A percentile compares a stretch with the other conserved stretches of the same genome.
phyloP scores from a whole-genome alignment of 306 rosid genomes.

The Medicago lupulina region DNA sequence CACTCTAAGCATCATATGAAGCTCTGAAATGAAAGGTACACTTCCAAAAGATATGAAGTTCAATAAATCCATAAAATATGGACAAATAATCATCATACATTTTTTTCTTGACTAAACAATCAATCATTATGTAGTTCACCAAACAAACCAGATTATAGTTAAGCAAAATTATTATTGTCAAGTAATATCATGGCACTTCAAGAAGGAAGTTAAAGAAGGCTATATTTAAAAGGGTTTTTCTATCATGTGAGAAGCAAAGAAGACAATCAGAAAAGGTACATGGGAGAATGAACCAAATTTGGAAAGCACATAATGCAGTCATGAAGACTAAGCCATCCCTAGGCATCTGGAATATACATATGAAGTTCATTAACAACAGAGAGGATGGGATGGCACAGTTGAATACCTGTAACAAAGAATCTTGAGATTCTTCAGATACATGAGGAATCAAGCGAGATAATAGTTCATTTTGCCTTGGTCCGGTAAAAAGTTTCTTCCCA shows the following conservation, averaged over 20 bases:
- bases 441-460: conserved; percentile 68
- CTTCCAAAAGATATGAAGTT: neutral
- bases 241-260: too few relatives aligned
- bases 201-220: neutral
- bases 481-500: conserved; percentile 32
- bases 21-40: neutral
- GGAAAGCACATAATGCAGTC: conserved; percentile 5
- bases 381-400: neutral
- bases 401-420: conserved; percentile 65
- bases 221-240: too few relatives aligned
- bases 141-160: too few relatives aligned
- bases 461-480: conserved; percentile 69
- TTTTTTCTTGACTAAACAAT: too few relatives aligned
- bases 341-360: conserved; percentile 20
- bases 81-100: neutral
- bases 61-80: conserved; percentile 3
- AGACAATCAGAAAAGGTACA: conserved; percentile 14
- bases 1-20: neutral
- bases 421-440: conserved; percentile 58
- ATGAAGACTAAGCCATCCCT: conserved; percentile 27
- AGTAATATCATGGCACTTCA: too few relatives aligned
- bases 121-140: too few relatives aligned
- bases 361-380: conserved; percentile 23
- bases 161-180: neutral
- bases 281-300: conserved; percentile 20